Evolutionary conservation across 768 basidiomycete genomes (phyloP).

Genomic region (Hericium erinaceus): DNA sequence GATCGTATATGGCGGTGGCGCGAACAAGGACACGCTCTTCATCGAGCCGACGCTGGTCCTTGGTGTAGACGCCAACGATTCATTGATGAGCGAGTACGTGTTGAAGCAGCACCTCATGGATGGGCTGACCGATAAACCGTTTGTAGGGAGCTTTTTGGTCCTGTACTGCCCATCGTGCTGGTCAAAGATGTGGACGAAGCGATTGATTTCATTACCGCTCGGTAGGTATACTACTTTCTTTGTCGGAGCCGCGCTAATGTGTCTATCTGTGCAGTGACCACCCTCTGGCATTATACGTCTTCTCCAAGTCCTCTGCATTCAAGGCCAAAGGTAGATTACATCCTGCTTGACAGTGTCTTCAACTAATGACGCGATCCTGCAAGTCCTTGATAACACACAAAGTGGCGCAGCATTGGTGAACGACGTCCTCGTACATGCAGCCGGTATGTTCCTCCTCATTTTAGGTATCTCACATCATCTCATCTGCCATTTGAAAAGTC

Average conservation of each 20-base stretch:
- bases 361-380: neutral
- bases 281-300: slow-evolving; percentile 72
- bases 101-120: neutral
- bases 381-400: slow-evolving; percentile 61
- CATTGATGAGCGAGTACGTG: slow-evolving; percentile 68
- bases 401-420: slow-evolving; percentile 67
- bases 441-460: slow-evolving; percentile 29
- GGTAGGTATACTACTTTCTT: slow-evolving; percentile 23
- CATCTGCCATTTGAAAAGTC: slow-evolving; percentile 22
- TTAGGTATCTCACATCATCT: neutral
- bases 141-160: slow-evolving; percentile 75
- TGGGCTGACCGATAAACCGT: neutral
- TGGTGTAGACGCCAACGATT: slow-evolving; percentile 52
- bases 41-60: slow-evolving; percentile 69
- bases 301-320: slow-evolving; percentile 47
- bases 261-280: slow-evolving; percentile 40
- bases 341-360: too few relatives aligned
- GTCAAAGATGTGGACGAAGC: slow-evolving; percentile 66
- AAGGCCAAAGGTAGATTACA: slow-evolving; percentile 47
- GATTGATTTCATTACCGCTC: slow-evolving; percentile 54
- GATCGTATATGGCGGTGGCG: slow-evolving; percentile 55
- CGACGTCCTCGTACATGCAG: slow-evolving; percentile 55
- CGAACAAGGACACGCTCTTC: slow-evolving; percentile 45
- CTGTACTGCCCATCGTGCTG: slow-evolving; percentile 65
- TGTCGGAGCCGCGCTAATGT: too few relatives aligned